Evolutionary conservation across 2,329 filamentous ascomycete species (phyloP).

Genomic region (Xylariaceae sp.): DNA sequence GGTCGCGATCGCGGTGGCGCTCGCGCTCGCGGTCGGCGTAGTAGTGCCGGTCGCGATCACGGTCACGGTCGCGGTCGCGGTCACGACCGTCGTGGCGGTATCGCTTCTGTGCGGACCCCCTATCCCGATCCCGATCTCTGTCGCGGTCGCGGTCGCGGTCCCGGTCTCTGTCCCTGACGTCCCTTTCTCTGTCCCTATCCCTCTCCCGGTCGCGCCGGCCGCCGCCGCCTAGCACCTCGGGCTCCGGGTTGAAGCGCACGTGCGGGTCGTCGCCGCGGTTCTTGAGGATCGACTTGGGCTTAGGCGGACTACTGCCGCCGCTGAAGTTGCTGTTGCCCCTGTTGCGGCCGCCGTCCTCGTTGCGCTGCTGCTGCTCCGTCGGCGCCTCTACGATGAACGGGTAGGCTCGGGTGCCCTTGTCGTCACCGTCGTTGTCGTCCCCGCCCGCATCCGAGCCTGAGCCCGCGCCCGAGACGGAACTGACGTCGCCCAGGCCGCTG

Average conservation of each 20-base stretch:
- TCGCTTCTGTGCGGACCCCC: conserved; percentile 8
- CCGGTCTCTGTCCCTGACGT: conserved; percentile 8
- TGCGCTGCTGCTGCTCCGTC: conserved; percentile 11
- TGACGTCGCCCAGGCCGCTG: conserved; percentile 5
- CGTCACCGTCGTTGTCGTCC: conserved; percentile 10
- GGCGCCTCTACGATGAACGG: conserved; percentile 34
- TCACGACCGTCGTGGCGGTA: conserved; percentile 9
- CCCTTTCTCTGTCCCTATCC: conserved; percentile 22
- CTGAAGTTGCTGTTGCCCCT: conserved; percentile 16
- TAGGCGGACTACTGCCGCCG: conserved; percentile 28
- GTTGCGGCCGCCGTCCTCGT: conserved; percentile 9
- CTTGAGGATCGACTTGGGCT: conserved; percentile 54
- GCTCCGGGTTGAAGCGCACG: conserved; percentile 44
- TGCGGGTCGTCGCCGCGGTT: conserved; percentile 49
- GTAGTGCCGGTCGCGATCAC: conserved; percentile 18
- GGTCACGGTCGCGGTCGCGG: conserved; percentile 26
- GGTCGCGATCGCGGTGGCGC: conserved; percentile 24
- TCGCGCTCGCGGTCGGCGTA: conserved; percentile 34
- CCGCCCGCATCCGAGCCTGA: background rate
- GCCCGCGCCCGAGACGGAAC: background rate
- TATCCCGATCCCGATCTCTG: conserved; percentile 14
- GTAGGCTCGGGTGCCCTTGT: conserved; percentile 26
- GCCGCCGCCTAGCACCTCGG: conserved; percentile 23
- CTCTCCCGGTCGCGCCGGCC: conserved; percentile 29
- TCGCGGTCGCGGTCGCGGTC: conserved; percentile 31